phyloP scores from a whole-genome alignment of 2,329 filamentous ascomycete species.

The Aspergillus carbonarius region DNA sequence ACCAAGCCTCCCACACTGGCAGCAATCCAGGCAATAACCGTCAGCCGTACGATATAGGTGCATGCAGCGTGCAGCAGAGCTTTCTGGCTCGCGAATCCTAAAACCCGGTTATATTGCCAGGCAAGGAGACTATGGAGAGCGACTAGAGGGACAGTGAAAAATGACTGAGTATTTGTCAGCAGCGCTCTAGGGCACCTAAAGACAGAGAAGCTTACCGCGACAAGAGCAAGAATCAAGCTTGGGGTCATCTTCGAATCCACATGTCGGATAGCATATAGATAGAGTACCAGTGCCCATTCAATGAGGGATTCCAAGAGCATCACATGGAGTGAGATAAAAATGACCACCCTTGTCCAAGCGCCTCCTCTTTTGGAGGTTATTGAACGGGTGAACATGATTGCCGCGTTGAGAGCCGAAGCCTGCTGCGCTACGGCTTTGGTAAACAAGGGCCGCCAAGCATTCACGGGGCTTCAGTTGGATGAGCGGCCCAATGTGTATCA shows the following conservation, averaged over 20 bases:
- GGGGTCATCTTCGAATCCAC: conserved; percentile 41
- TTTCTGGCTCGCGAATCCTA: conserved; percentile 32
- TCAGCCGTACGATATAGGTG: conserved; percentile 37
- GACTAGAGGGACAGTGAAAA: conserved; percentile 38
- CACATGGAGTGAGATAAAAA: conserved; percentile 37
- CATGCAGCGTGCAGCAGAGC: conserved; percentile 33
- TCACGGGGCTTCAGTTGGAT: neutral
- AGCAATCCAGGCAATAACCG: conserved; percentile 39
- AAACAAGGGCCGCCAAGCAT: neutral
- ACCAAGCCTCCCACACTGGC: conserved; percentile 39
- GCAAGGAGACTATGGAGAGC: conserved; percentile 40
- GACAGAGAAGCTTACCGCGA: conserved; percentile 31
- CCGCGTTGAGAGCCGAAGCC: neutral
- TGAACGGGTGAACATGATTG: conserved; percentile 12
- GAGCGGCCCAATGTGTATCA: neutral
- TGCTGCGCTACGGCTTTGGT: conserved; percentile 8
- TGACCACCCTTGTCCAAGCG: conserved; percentile 36
- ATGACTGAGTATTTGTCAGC: conserved; percentile 27
- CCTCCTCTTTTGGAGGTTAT: conserved; percentile 25
- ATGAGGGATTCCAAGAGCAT: conserved; percentile 37
- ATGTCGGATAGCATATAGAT: conserved; percentile 33
- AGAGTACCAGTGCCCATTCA: conserved; percentile 35
- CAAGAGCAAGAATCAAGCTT: conserved; percentile 37
- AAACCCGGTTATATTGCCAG: conserved; percentile 38
- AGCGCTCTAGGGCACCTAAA: neutral